Base-by-base conservation (phyloP, 306 rosid species). In the Mimosa pudica region DNA sequence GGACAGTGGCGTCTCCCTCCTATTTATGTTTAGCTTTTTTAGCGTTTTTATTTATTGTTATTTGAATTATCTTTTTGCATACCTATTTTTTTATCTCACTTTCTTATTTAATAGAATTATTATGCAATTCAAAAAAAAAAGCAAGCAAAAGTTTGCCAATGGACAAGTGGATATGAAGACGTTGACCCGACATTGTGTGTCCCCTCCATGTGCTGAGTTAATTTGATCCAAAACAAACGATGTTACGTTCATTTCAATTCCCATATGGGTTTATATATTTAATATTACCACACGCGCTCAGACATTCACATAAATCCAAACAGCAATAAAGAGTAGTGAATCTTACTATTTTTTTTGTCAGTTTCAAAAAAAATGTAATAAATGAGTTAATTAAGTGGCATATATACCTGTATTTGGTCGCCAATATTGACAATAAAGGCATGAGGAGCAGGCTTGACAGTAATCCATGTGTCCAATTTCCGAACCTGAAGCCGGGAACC, bases 341-440 rank as follows among this genome's bases (percentile, higher is more conserved):
- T 5, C 42, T 38, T 38, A 24, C 30, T 38, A 2, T 38, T 38
- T 38, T 0, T 38, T 38, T 38, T 3, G 4, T 38, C 42, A 38
- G 42, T 38, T 38, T 2, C 3, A 38, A 38, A 38, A 38, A 38
- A 38, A 38, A 38, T 5, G 42, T 38, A 38, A 38, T 38, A 38
- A 54, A 54, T 1, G 18, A 4, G 57, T 51, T 11, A 51, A 3
- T 38, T 38, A 51, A 51, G 5, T 51, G 7, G n/a, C 57, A 3
- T 16, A 52, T 51, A 6, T n/a, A 91, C 98, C 98, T 94, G 98
- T 72, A 91, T 87, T 80, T 94, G 98, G 83, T 94, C 98, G 10
- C 97, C 98, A 68, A 94, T 90, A 61, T 92, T 94, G 83, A 94
- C 97, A 60, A 94, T 89, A 48, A 94, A 89, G 73, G 97, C 95